Conservation (phyloP, 257 asterid genomes). For the Coffea eugenioides region DNA sequence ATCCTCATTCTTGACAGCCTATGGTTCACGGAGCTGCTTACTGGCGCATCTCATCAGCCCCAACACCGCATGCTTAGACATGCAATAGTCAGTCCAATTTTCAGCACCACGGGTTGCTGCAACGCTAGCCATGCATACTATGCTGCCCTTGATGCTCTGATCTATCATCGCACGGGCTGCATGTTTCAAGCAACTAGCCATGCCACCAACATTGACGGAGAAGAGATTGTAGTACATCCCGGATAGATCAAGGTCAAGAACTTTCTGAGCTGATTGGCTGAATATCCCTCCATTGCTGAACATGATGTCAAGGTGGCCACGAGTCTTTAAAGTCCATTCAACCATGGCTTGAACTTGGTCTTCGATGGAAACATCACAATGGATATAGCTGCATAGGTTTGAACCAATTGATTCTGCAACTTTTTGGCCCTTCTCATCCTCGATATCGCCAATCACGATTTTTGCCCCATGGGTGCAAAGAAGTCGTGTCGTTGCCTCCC, state of each 20-base stretch:
- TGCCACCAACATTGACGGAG: constrained; percentile 33
- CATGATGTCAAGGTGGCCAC: constrained; percentile 30
- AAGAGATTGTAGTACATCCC: constrained; percentile 22
- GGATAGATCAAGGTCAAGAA: constrained; percentile 17
- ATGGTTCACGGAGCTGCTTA: constrained; percentile 2
- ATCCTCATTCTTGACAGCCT: too few relatives aligned
- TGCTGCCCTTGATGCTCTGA: constrained; percentile 21
- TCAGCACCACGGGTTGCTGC: constrained; percentile 19
- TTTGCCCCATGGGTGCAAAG: not conserved
- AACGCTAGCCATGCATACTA: constrained; percentile 35
- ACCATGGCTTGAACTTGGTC: not conserved
- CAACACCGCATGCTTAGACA: constrained; percentile 33
- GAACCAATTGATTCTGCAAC: not conserved
- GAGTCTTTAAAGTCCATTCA: not conserved
- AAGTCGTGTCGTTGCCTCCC: not conserved
- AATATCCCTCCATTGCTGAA: constrained; percentile 27
- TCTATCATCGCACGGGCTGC: constrained; percentile 29
- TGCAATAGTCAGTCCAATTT: constrained; percentile 8
- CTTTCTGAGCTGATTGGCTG: not conserved
- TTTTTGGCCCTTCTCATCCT: not conserved
- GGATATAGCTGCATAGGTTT: not conserved
- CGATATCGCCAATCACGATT: not conserved
- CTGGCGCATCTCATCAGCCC: constrained; percentile 29
- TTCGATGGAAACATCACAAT: not conserved
- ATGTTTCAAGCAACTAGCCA: constrained; percentile 29